Evolutionary conservation across 129 eudicot species (phyloP).

Genomic region (Apium graveolens): DNA sequence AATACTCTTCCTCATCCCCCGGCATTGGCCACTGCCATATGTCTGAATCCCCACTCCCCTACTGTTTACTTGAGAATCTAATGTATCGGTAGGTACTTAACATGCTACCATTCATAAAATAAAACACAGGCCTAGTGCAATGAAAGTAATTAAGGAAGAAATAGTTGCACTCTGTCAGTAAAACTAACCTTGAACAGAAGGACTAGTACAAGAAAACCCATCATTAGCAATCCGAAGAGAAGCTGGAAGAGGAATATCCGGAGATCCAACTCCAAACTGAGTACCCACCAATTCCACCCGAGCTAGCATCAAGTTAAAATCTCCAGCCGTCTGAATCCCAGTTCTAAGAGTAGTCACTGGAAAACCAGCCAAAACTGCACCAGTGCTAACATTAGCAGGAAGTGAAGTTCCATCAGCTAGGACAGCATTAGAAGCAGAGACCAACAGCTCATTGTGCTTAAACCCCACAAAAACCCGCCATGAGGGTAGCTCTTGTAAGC

Average conservation of each 20-base stretch:
- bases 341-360: constrained; percentile 51
- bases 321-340: constrained; percentile 62
- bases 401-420: constrained; percentile 45
- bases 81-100: too few species aligned
- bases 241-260: constrained; percentile 33
- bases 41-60: too few species aligned
- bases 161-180: not conserved
- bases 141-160: not conserved
- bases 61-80: too few species aligned
- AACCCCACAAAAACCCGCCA: constrained; percentile 67
- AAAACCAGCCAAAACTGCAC: constrained; percentile 42
- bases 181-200: constrained; percentile 26
- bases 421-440: constrained; percentile 44
- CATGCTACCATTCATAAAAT: too few species aligned
- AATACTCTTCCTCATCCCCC: too few species aligned
- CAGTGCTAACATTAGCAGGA: constrained; percentile 49
- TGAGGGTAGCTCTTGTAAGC: constrained; percentile 29
- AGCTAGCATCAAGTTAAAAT: constrained; percentile 45
- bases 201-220: constrained; percentile 43
- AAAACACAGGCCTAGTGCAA: too few species aligned
- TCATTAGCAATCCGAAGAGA: constrained; percentile 47
- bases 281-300: constrained; percentile 51
- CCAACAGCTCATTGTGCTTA: constrained; percentile 47
- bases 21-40: too few species aligned
- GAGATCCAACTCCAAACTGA: constrained; percentile 44